These are phyloP conservation scores for Globisporangium mamillatum DNA, from an alignment of 352 stramenopile genomes.

Conservation along the genomic window DNA sequence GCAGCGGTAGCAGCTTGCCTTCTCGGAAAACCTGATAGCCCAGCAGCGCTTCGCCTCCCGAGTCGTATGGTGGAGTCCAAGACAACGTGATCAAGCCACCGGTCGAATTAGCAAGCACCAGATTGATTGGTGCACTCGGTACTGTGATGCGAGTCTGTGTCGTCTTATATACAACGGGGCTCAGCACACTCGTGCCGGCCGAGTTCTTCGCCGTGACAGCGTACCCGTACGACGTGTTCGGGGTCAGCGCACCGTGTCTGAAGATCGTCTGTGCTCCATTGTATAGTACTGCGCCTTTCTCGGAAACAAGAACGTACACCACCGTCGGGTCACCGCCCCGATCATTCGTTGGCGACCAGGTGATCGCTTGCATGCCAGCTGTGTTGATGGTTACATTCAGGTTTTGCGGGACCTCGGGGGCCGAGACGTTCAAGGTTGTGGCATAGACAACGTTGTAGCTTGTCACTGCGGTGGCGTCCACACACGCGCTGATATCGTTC, in stretches of 20 bases:
- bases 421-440: constrained; percentile 26
- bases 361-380: constrained; percentile 40
- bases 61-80: constrained; percentile 45
- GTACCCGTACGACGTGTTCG: constrained; percentile 49
- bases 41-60: constrained; percentile 33
- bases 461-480: constrained; percentile 23
- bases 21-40: constrained; percentile 46
- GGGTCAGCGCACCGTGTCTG: constrained; percentile 26
- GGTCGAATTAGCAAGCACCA: constrained; percentile 12
- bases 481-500: constrained; percentile 56
- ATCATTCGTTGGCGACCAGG: constrained; percentile 39
- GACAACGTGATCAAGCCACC: constrained; percentile 43
- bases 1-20: background rate
- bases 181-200: constrained; percentile 33
- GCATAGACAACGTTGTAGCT: constrained; percentile 33
- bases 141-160: constrained; percentile 25
- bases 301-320: constrained; percentile 35
- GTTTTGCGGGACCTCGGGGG: constrained; percentile 33
- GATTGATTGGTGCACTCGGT: constrained; percentile 26
- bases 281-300: constrained; percentile 29
- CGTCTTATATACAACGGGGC: constrained; percentile 13
- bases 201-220: constrained; percentile 38
- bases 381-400: constrained; percentile 32
- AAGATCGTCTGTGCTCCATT: constrained; percentile 42
- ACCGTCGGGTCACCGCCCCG: constrained; percentile 32